Conservation (phyloP, 1,284 basidiomycete genomes). For the Austropuccinia psidii region DNA sequence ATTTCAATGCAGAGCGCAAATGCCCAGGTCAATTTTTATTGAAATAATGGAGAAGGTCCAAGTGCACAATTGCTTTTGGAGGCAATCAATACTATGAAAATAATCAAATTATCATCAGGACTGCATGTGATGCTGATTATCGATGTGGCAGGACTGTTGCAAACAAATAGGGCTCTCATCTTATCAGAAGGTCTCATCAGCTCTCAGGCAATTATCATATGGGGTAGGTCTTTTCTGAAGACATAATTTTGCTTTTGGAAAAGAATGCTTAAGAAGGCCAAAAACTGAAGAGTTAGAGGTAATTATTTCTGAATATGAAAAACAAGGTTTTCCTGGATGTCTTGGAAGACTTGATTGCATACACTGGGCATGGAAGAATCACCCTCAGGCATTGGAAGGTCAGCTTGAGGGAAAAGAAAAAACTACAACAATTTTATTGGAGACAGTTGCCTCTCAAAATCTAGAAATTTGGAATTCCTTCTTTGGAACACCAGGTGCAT, state of each 20-base stretch:
- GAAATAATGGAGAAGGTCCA: too few relatives aligned
- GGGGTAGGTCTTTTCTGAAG: too few relatives aligned
- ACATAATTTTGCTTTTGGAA: too few relatives aligned
- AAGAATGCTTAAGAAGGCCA: too few relatives aligned
- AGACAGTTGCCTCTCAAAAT: background rate
- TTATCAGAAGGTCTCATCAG: background rate
- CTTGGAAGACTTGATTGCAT: conserved; percentile 5
- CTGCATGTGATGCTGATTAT: too few relatives aligned
- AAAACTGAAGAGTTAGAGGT: too few relatives aligned
- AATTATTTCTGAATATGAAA: too few relatives aligned
- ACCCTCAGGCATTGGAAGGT: background rate
- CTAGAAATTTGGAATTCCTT: conserved; percentile 15
- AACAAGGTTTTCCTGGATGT: conserved; percentile 9
- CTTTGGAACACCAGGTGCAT: conserved; percentile 10
- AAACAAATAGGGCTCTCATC: background rate
- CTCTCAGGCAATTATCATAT: background rate
- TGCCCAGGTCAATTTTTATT: too few relatives aligned
- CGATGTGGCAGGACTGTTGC: background rate
- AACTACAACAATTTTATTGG: background rate
- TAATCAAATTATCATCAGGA: too few relatives aligned
- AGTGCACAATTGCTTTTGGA: too few relatives aligned
- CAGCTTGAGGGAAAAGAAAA: conserved; percentile 19
- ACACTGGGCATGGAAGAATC: conserved; percentile 19
- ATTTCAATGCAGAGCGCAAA: too few relatives aligned
- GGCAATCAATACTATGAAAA: too few relatives aligned